Evolutionary conservation across 2,329 filamentous ascomycete genomes (phyloP).

Genomic region (Cytospora piceicola): DNA sequence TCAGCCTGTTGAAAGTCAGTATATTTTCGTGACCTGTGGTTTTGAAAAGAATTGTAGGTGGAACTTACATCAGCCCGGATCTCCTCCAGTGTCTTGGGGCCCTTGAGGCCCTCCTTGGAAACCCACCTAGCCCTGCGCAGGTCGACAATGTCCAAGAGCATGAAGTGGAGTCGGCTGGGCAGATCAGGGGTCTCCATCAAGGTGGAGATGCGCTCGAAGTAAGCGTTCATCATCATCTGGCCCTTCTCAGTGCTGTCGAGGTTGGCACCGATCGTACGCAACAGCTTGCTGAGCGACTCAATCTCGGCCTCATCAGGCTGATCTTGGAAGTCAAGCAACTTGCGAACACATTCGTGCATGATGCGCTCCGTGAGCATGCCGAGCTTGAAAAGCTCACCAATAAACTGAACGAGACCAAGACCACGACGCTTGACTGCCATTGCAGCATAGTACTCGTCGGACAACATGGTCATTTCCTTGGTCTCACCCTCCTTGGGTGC

Average conservation of each 20-base stretch:
- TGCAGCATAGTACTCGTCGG: constrained; percentile 94
- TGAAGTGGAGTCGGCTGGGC: constrained; percentile 88
- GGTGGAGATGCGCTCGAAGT: constrained; percentile 85
- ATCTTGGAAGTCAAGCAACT: constrained; percentile 93
- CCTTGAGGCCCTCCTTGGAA: constrained; percentile 89
- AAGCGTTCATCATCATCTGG: constrained; percentile 83
- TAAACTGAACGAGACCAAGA: constrained; percentile 97
- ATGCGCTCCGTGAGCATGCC: constrained; percentile 98
- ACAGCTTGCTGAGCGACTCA: constrained; percentile 90
- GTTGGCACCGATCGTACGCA: constrained; percentile 87
- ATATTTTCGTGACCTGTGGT: neutral
- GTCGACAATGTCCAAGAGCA: constrained; percentile 94
- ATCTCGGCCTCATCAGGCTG: constrained; percentile 94
- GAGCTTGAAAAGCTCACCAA: constrained; percentile 98
- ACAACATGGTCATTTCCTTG: constrained; percentile 79
- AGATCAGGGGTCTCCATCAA: constrained; percentile 82
- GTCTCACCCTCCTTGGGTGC: constrained; percentile 70
- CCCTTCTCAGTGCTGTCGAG: constrained; percentile 85
- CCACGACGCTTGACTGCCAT: constrained; percentile 95
- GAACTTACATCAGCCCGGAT: constrained; percentile 75
- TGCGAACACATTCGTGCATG: constrained; percentile 99
- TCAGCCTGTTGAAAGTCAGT: constrained; percentile 56
- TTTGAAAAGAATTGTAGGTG: neutral
- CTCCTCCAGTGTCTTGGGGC: constrained; percentile 94
- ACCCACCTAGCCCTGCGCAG: constrained; percentile 77